Evolutionary conservation across 495 filamentous ascomycete genomes (phyloP).

Genomic region (Trichoderma orchidacearum): DNA sequence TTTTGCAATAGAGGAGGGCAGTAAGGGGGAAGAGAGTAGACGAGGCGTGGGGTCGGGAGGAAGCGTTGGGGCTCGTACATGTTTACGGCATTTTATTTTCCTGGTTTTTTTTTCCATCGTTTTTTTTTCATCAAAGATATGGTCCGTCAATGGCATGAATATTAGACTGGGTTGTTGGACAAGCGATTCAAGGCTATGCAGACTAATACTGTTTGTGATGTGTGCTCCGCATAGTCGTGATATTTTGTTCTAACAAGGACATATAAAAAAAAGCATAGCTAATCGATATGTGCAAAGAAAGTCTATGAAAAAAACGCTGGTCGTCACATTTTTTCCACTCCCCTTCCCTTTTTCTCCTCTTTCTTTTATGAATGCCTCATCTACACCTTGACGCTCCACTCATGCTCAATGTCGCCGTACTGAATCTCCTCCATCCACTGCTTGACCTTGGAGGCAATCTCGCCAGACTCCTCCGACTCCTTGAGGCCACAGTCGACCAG

Average conservation of each 20-base stretch:
- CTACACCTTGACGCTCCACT: constrained; percentile 48
- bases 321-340: too few species aligned
- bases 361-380: constrained; percentile 15
- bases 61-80: constrained; percentile 1
- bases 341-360: background rate
- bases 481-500: constrained; percentile 64
- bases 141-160: background rate
- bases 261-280: too few species aligned
- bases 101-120: background rate
- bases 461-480: constrained; percentile 71
- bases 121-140: constrained; percentile 1
- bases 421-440: constrained; percentile 90
- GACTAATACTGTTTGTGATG: too few species aligned
- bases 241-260: too few species aligned
- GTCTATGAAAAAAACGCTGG: too few species aligned
- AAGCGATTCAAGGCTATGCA: background rate
- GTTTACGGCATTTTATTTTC: constrained; percentile 3
- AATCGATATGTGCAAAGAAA: too few species aligned
- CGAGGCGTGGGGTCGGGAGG: background rate
- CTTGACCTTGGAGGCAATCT: constrained; percentile 76
- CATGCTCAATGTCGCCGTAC: constrained; percentile 83
- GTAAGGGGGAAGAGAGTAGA: background rate
- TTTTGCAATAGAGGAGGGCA: background rate
- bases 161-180: background rate
- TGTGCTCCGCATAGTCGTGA: too few species aligned